Conservation (phyloP, 2,329 filamentous ascomycete species). For the Chaetomiaceae sp. region DNA sequence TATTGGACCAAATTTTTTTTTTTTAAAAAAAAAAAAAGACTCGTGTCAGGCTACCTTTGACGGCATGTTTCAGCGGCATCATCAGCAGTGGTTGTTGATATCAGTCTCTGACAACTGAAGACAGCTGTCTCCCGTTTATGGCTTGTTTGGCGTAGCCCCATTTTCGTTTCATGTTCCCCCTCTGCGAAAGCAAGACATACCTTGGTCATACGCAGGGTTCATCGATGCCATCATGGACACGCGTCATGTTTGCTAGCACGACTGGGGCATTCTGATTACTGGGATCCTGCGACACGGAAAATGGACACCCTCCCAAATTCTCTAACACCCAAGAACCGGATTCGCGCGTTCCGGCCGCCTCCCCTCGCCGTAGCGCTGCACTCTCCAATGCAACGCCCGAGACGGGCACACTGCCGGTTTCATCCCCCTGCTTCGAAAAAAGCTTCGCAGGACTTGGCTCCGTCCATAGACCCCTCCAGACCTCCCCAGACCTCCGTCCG, state of each 20-base stretch:
- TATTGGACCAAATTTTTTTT: too few relatives aligned
- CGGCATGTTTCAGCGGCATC: too few relatives aligned
- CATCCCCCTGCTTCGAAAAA: slow-evolving; percentile 23
- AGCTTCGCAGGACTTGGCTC: slow-evolving; percentile 16
- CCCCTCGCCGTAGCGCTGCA: not conserved
- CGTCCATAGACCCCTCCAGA: slow-evolving; percentile 12
- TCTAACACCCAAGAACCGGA: slow-evolving; percentile 19
- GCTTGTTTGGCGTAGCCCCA: too few relatives aligned
- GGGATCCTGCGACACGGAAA: slow-evolving; percentile 14
- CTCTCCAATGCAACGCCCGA: slow-evolving; percentile 16
- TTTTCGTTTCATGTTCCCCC: not conserved
- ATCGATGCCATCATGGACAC: too few relatives aligned
- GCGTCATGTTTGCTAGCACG: not conserved
- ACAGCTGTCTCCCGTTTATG: too few relatives aligned
- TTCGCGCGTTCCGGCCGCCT: slow-evolving; percentile 14
- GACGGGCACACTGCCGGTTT: slow-evolving; percentile 22
- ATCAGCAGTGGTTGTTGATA: too few relatives aligned
- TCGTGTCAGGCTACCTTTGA: too few relatives aligned
- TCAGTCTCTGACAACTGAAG: too few relatives aligned
- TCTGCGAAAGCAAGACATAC: not conserved
- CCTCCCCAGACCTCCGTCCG: not conserved
- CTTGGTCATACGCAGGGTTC: not conserved
- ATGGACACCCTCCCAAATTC: slow-evolving; percentile 6
- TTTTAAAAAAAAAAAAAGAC: too few relatives aligned
- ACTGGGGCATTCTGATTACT: not conserved